phyloP scores from a whole-genome alignment of 1,139 yeast genomes.

The Pichiaceae sp. region DNA sequence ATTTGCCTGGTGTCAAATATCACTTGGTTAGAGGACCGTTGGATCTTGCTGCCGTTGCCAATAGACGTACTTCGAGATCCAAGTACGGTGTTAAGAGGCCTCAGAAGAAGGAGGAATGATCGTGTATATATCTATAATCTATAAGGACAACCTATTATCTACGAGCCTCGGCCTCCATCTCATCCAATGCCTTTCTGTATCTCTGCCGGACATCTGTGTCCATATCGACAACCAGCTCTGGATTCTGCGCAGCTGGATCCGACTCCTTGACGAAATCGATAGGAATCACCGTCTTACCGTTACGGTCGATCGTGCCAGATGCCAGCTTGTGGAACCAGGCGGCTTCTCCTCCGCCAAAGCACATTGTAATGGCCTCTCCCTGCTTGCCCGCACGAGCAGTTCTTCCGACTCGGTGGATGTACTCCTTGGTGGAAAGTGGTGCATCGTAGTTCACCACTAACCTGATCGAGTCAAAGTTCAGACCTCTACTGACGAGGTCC shows the following conservation, averaged over 20 bases:
- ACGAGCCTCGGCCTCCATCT: slow-evolving; percentile 34
- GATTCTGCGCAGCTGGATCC: slow-evolving; percentile 4
- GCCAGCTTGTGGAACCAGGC: slow-evolving; percentile 51
- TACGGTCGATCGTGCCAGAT: slow-evolving; percentile 30
- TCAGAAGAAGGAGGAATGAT: slow-evolving; percentile 29
- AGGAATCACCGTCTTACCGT: slow-evolving; percentile 19
- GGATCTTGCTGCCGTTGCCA: slow-evolving; percentile 93
- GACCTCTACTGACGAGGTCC: slow-evolving; percentile 91
- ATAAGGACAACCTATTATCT: neutral
- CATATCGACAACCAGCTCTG: slow-evolving; percentile 18
- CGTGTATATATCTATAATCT: neutral
- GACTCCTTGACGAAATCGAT: slow-evolving; percentile 21
- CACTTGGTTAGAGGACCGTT: slow-evolving; percentile 89
- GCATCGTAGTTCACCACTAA: slow-evolving; percentile 85
- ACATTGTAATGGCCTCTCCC: slow-evolving; percentile 68
- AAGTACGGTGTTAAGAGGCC: slow-evolving; percentile 95
- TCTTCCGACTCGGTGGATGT: slow-evolving; percentile 92
- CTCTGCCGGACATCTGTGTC: slow-evolving; percentile 25
- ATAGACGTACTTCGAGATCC: slow-evolving; percentile 81
- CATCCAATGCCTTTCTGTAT: slow-evolving; percentile 36
- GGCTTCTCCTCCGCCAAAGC: slow-evolving; percentile 69
- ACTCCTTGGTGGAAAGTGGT: slow-evolving; percentile 84
- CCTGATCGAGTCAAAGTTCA: slow-evolving; percentile 65
- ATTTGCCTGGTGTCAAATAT: slow-evolving; percentile 96
- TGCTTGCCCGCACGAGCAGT: slow-evolving; percentile 84